Percentiles rank a stretch among this genome's conserved stretches.
These are phyloP conservation scores for Hypoxylon sp. DNA, from an alignment of 2,329 filamentous ascomycete species.

Conservation along the genomic window DNA sequence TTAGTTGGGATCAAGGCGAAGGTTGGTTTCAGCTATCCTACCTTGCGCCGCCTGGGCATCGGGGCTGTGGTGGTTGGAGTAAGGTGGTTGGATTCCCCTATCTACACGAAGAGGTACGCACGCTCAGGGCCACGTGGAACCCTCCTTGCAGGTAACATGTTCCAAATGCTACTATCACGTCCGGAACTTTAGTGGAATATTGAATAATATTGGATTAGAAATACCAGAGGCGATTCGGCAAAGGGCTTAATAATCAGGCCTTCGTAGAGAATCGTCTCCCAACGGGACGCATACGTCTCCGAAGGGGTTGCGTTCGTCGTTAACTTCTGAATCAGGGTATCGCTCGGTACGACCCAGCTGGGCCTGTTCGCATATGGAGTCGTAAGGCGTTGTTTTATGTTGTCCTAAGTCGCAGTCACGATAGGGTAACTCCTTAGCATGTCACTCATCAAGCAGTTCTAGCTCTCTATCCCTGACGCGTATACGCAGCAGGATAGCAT, in stretches of 20 bases:
- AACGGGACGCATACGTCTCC: neutral
- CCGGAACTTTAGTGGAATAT: neutral
- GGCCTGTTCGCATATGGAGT: neutral
- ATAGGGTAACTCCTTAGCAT: neutral
- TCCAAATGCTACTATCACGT: neutral
- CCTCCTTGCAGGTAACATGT: neutral
- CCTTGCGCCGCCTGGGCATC: neutral
- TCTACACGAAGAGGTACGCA: neutral
- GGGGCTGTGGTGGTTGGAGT: neutral
- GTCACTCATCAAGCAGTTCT: neutral
- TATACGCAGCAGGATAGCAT: neutral
- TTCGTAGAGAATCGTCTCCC: neutral
- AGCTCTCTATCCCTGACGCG: neutral
- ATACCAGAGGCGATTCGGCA: neutral
- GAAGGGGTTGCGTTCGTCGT: neutral
- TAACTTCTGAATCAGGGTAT: neutral
- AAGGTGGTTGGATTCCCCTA: neutral
- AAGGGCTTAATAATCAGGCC: neutral
- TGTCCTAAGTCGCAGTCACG: neutral
- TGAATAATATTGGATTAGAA: conserved; percentile 5
- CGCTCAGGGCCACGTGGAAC: neutral
- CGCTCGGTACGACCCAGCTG: neutral
- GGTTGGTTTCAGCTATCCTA: neutral
- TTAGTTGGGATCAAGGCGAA: neutral
- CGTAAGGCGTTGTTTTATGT: neutral